phyloP scores from a whole-genome alignment of 805 yeast species.

The Middelhovenomyces tepae region DNA sequence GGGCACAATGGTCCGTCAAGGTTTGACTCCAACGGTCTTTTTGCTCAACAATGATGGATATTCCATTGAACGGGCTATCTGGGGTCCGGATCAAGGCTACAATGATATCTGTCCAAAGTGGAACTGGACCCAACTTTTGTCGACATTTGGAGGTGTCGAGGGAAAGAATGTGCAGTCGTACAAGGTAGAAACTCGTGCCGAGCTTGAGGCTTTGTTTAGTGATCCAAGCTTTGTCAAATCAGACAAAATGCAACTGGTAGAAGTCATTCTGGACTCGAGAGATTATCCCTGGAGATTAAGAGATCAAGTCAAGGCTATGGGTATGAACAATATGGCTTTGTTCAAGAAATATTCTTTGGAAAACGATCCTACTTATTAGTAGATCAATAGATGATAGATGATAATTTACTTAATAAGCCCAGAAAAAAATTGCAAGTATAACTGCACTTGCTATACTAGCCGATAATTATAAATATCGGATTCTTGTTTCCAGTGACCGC shows the following conservation, averaged over 20 bases:
- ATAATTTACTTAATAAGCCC: no score
- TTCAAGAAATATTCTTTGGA: slow-evolving; percentile 15
- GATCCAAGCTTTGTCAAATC: slow-evolving; percentile 14
- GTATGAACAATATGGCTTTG: slow-evolving; percentile 17
- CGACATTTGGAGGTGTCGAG: slow-evolving; percentile 38
- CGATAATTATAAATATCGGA: no score
- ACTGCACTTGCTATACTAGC: no score
- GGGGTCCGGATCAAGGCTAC: slow-evolving; percentile 67
- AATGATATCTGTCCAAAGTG: slow-evolving; percentile 77
- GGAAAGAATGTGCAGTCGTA: slow-evolving; percentile 22
- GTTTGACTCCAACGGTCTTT: slow-evolving; percentile 59
- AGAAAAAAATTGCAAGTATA: no score
- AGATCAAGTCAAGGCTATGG: slow-evolving; percentile 21
- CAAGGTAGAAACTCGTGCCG: slow-evolving; percentile 32
- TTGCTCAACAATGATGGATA: slow-evolving; percentile 81
- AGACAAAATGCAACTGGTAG: slow-evolving; percentile 42
- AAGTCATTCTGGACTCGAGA: slow-evolving; percentile 46
- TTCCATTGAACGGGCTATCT: slow-evolving; percentile 79
- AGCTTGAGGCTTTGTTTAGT: slow-evolving; percentile 29
- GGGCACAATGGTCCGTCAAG: slow-evolving; percentile 51
- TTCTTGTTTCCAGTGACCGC: no score
- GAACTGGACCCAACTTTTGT: slow-evolving; percentile 68
- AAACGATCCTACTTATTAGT: no score
- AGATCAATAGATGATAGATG: no score
- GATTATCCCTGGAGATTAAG: slow-evolving; percentile 60